A percentile compares a stretch with the other conserved stretches of the same genome.
phyloP scores from a whole-genome alignment of 192 early-diverging fungal species.

The Diversispora epigaea region DNA sequence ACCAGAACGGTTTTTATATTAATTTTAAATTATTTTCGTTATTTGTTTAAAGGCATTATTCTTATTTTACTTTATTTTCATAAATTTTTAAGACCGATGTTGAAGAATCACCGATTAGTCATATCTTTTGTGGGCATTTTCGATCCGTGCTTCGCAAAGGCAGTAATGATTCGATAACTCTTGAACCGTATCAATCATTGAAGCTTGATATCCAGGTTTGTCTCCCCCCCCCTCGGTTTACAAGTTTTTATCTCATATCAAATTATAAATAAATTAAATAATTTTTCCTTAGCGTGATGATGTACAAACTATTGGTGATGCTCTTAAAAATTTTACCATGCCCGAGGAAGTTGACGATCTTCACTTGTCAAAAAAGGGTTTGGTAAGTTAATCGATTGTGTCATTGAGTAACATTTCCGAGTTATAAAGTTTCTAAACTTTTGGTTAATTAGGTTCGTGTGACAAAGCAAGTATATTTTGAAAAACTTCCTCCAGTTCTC shows the following conservation, averaged over 20 bases:
- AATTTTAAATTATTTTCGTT: conserved; percentile 8
- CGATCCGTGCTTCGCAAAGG: conserved; percentile 75
- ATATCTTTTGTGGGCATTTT: conserved; percentile 82
- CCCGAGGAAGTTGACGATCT: conserved; percentile 86
- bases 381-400: conserved; percentile 12
- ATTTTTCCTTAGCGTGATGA: conserved; percentile 45
- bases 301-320: conserved; percentile 82
- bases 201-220: conserved; percentile 79
- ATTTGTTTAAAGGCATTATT: background rate
- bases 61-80: conserved; percentile 9
- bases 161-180: conserved; percentile 73
- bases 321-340: conserved; percentile 71
- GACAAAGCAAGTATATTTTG: conserved; percentile 83
- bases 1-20: conserved; percentile 52
- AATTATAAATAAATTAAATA: conserved; percentile 8
- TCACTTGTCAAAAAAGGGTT: conserved; percentile 48
- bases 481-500: conserved; percentile 83
- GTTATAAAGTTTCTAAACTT: background rate
- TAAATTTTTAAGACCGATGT: conserved; percentile 50
- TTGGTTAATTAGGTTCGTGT: conserved; percentile 48
- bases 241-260: background rate
- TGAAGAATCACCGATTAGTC: conserved; percentile 74
- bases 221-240: background rate
- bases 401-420: background rate
- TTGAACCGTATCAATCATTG: conserved; percentile 87